These are phyloP conservation scores for Mycena sanguinolenta DNA, from an alignment of 768 basidiomycete species.

Conservation along the genomic window DNA sequence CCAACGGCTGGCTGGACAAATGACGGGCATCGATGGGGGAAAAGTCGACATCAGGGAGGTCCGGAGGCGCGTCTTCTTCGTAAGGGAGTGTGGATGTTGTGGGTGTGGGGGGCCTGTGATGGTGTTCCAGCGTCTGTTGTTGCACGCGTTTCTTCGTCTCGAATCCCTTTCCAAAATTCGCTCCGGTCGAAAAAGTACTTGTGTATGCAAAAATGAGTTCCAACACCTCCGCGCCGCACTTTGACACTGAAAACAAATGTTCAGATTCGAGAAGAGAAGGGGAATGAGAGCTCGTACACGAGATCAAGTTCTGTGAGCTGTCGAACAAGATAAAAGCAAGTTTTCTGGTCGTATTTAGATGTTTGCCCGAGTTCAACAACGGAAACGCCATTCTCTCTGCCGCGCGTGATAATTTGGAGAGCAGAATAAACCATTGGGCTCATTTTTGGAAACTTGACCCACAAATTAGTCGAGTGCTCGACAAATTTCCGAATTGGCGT, in stretches of 20 bases:
- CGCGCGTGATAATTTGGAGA: slow-evolving; percentile 87
- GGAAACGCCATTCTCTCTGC: slow-evolving; percentile 81
- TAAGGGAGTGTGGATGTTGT: slow-evolving; percentile 44
- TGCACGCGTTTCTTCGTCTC: slow-evolving; percentile 73
- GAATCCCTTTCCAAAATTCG: slow-evolving; percentile 81
- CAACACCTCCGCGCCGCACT: slow-evolving; percentile 81
- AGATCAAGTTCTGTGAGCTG: slow-evolving; percentile 80
- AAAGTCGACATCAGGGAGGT: slow-evolving; percentile 59
- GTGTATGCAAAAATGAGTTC: slow-evolving; percentile 84
- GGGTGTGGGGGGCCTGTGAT: not conserved
- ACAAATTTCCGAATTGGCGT: slow-evolving; percentile 40
- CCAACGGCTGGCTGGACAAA: slow-evolving; percentile 78
- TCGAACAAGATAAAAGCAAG: slow-evolving; percentile 88
- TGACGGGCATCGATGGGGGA: slow-evolving; percentile 84
- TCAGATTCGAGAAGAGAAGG: not conserved
- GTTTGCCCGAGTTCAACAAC: slow-evolving; percentile 82
- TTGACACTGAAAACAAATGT: slow-evolving; percentile 65
- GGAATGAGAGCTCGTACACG: slow-evolving; percentile 62
- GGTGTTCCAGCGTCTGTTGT: slow-evolving; percentile 42
- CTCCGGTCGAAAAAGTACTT: slow-evolving; percentile 86
- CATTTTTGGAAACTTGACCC: slow-evolving; percentile 76
- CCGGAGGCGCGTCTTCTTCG: slow-evolving; percentile 50
- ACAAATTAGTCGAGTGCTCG: slow-evolving; percentile 17
- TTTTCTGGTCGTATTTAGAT: slow-evolving; percentile 90
- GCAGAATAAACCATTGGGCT: slow-evolving; percentile 89